phyloP scores from a whole-genome alignment of 768 basidiomycete species.

The Rubroboletus satanas region DNA sequence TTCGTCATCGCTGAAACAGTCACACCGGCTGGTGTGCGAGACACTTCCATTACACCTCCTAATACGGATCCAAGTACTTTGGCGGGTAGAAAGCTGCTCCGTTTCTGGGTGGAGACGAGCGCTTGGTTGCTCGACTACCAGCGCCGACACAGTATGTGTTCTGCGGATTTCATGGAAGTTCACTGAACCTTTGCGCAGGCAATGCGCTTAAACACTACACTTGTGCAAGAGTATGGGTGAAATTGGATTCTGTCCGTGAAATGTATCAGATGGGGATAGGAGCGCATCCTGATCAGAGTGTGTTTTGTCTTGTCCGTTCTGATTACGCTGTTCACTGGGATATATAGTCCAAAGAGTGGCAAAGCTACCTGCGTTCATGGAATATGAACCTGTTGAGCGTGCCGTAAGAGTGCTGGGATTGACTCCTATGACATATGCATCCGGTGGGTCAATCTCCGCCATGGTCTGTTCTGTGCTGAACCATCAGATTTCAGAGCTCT shows the following conservation, averaged over 20 bases:
- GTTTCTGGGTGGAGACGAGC: constrained; percentile 76
- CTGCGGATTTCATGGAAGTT: constrained; percentile 6
- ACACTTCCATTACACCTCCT: constrained; percentile 53
- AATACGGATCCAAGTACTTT: constrained; percentile 43
- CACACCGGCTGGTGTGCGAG: constrained; percentile 29
- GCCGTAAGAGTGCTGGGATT: constrained; percentile 55
- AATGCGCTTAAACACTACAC: constrained; percentile 43
- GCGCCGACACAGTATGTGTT: constrained; percentile 40
- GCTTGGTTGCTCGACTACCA: constrained; percentile 64
- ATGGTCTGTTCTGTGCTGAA: neutral
- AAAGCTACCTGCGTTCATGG: constrained; percentile 40
- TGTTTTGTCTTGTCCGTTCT: constrained; percentile 16
- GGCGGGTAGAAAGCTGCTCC: constrained; percentile 58
- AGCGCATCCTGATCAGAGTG: constrained; percentile 76
- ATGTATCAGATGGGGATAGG: constrained; percentile 72
- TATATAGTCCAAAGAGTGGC: constrained; percentile 52
- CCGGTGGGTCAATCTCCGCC: constrained; percentile 42
- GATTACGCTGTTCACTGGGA: constrained; percentile 1
- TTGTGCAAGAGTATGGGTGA: constrained; percentile 43
- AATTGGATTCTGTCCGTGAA: constrained; percentile 58
- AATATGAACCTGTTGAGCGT: constrained; percentile 37
- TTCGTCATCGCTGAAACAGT: constrained; percentile 30
- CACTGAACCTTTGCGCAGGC: constrained; percentile 33
- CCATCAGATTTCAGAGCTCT: constrained; percentile 46
- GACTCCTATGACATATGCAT: constrained; percentile 61